Conservation (phyloP, 768 basidiomycete genomes). For the Mycena indigotica region DNA sequence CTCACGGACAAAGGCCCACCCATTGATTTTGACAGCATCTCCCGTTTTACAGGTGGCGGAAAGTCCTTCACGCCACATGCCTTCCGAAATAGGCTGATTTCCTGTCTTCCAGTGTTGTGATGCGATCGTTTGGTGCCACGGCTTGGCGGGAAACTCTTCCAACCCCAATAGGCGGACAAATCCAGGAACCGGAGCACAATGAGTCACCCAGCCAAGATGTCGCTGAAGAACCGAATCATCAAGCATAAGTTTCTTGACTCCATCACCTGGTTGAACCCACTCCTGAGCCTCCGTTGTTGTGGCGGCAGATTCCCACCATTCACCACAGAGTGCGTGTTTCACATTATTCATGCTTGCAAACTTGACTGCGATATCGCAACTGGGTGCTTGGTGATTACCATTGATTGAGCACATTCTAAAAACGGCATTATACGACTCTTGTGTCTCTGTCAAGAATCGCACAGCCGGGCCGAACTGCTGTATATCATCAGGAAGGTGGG, state of each 20-base stretch:
- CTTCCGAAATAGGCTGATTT: too few species aligned
- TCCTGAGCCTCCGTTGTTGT: too few species aligned
- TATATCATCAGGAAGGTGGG: conserved; percentile 23
- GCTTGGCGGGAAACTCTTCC: too few species aligned
- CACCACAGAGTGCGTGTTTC: conserved; percentile 20
- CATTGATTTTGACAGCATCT: too few species aligned
- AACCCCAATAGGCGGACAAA: too few species aligned
- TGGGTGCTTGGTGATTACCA: conserved; percentile 33
- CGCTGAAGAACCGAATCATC: conserved; percentile 3
- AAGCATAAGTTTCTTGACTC: neutral
- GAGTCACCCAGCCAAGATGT: conserved; percentile 21
- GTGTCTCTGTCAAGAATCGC: conserved; percentile 28
- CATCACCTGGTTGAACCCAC: conserved; percentile 15
- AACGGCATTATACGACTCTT: conserved; percentile 32
- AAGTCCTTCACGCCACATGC: too few species aligned
- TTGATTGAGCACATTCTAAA: conserved; percentile 28
- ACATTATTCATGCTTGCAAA: conserved; percentile 20
- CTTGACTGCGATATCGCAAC: conserved; percentile 23
- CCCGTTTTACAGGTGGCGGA: too few species aligned
- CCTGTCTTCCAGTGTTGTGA: too few species aligned
- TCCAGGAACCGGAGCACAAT: too few species aligned
- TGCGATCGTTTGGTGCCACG: too few species aligned
- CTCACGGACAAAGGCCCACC: too few species aligned
- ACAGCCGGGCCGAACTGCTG: conserved; percentile 27
- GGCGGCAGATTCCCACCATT: conserved; percentile 17